Percentiles rank a stretch among this genome's conserved stretches.
Conservation (phyloP, 331 rosid species). For the Phaseolus coccineus region DNA sequence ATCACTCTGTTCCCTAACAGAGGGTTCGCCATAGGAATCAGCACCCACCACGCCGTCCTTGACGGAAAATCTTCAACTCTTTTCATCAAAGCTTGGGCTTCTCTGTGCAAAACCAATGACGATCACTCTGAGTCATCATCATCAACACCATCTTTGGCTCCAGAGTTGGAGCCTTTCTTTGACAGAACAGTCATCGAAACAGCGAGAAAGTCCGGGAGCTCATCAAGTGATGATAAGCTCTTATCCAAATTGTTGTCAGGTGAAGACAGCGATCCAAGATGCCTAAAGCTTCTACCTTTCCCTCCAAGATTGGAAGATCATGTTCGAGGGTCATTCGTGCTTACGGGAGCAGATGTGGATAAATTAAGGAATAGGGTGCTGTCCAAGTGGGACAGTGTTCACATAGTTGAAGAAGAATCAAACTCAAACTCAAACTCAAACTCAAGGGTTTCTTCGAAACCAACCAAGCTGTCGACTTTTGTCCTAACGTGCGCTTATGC, state of each 20-base stretch:
- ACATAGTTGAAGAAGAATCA: background rate
- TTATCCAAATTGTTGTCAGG: background rate
- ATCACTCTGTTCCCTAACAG: conserved; percentile 52
- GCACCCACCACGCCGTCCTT: conserved; percentile 51
- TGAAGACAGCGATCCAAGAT: background rate
- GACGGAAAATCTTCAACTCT: conserved; percentile 50
- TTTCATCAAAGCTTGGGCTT: conserved; percentile 58
- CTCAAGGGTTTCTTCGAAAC: background rate
- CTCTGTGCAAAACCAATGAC: background rate
- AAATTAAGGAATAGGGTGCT: conserved; percentile 42
- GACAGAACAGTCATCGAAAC: conserved; percentile 33
- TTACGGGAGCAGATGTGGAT: conserved; percentile 43
- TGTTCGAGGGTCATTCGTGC: conserved; percentile 50
- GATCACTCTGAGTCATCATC: background rate
- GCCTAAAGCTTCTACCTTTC: conserved; percentile 37
- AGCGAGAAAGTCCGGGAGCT: background rate
- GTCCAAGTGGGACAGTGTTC: conserved; percentile 11
- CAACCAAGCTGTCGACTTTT: conserved; percentile 47
- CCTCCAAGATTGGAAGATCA: conserved; percentile 4
- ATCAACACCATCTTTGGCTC: background rate
- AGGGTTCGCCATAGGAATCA: conserved; percentile 54
- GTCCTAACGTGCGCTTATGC: conserved; percentile 39
- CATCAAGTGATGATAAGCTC: rapidly evolving
- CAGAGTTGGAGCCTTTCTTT: conserved; percentile 35
- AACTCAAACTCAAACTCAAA: background rate